Base-by-base conservation (phyloP, 169 alveolate genomes). In the Babesia bigemina region DNA sequence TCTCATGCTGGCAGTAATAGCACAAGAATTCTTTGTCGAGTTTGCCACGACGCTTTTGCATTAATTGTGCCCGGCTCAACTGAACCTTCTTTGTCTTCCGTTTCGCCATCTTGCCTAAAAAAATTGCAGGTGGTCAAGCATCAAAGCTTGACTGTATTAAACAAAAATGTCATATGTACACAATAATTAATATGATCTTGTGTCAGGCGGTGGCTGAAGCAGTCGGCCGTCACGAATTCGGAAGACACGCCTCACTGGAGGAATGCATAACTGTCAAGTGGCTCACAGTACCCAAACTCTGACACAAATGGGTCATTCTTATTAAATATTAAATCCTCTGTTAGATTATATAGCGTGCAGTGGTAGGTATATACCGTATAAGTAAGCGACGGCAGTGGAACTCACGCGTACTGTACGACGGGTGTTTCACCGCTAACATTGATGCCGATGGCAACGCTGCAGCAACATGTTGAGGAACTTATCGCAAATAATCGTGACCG, bases 11-110 rank as follows among this genome's bases (percentile, higher is more conserved):
- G 90, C 99, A 96, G 81, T 86, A 93, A 72, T 98, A 98, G 70
- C 99, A 96, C 57, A 95, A 94, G 72, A 96, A 96, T 65, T 95
- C 97, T 55, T 91, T 95, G 57, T 94, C 98, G 24, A 95, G 85
- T 71, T 96, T 96, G 69, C 84, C 84, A n/a, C 85, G 59, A 19
- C 84, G 70, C 60, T 75, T 72, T 47, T 67, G 61, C 58, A 60
- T 58, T 29, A 79, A 42, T 16, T 76, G 72, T 0, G 88, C 29
- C 63, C 75, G 74, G 77, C 83, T 67, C 42, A 61, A 63, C 67
- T 79, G 65, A 42, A 72, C 75, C 70, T 69, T 79, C 58, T 79
- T 70, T n/a, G 88, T 71, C 42, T 79, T 79, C 17, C 88, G 36
- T 58, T 59, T 76, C 21, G 72, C 86, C 86, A 76, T 76, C 36